phyloP scores from a whole-genome alignment of 805 yeast genomes.

The Pichia cabralensis region DNA sequence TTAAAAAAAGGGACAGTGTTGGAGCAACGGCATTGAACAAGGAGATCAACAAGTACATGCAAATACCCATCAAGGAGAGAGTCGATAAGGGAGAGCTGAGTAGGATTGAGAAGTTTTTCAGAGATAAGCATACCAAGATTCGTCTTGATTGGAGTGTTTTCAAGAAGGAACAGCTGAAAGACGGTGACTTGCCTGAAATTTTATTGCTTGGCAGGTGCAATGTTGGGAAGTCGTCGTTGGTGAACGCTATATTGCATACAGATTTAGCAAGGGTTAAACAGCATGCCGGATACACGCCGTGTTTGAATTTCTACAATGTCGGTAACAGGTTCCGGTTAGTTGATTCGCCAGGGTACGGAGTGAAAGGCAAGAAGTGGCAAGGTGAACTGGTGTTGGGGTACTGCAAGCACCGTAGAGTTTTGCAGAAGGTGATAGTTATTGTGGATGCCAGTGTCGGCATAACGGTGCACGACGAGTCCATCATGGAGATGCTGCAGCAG shows the following conservation, averaged over 20 bases:
- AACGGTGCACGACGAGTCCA: conserved; percentile 41
- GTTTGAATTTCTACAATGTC: conserved; percentile 63
- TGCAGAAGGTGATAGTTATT: conserved; percentile 52
- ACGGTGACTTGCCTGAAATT: conserved; percentile 53
- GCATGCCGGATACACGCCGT: conserved; percentile 36
- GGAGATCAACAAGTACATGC: conserved; percentile 9
- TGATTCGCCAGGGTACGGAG: conserved; percentile 91
- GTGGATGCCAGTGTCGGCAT: conserved; percentile 54
- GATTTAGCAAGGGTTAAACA: conserved; percentile 34
- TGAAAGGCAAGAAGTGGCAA: conserved; percentile 51
- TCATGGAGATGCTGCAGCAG: conserved; percentile 39
- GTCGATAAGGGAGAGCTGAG: no score
- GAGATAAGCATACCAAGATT: conserved; percentile 26
- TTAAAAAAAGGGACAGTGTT: no score
- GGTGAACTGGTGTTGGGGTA: conserved; percentile 63
- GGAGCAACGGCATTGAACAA: no score
- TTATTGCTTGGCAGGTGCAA: conserved; percentile 71
- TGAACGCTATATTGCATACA: conserved; percentile 48
- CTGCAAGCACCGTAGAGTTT: conserved; percentile 39
- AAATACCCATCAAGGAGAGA: conserved; percentile 4
- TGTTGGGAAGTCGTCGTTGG: conserved; percentile 75
- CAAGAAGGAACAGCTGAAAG: conserved; percentile 5
- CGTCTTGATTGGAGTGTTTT: conserved; percentile 55
- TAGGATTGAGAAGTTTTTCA: not conserved
- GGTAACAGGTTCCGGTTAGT: conserved; percentile 56